Evolutionary conservation across 129 eudicot genomes (phyloP), one percentile per base, ranked within the genome.

Genomic region (Ambrosia artemisiifolia): DNA sequence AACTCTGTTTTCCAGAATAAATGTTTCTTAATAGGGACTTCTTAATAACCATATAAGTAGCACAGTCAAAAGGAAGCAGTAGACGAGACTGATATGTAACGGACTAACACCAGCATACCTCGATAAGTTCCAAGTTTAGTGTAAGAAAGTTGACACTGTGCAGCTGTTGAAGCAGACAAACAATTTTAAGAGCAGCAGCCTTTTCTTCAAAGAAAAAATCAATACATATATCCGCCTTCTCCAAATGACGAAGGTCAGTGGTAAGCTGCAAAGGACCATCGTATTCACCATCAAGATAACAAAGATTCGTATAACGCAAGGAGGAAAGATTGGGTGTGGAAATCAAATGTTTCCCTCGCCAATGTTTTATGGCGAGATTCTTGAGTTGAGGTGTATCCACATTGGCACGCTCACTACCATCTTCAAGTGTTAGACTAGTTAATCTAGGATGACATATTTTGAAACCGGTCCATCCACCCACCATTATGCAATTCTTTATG

Each of bases 351-450:
- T 28, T 60, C 55, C 59, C 46, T 66, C 4, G 14, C 12, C 73
- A 65, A 0, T 43, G 0, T 53, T 10, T 53, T 16, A 67, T 43
- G 17, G 0, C 2, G 36, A 75, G 80, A 55, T 66, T 14, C 54
- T 64, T 20, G 10, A 75, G 74, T 67, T 47, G 74, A 72, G 68
- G 76, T 9, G 68, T 28, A 42, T 24, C 76, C 59, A 75, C 72
- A 11, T 56, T 56, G 11, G 67, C 46, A 75, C 11, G 11, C 7
- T 13, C 5, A 5, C 11, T 33, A 50, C 74, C 74, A 19, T 53
- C 11, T 69, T 50, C 18, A 17, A 69, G 51, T 2, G 63, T 69
- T 2, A 69, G 59, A 69, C 6, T 69, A 32, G 46, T 19, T 24
- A 48, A 14, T 30, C 44, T 30, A n/a, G 73, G 61, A 48, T 48